These are phyloP conservation scores for Malassezia restricta DNA, from an alignment of 1,284 basidiomycete genomes.

Conservation along the genomic window DNA sequence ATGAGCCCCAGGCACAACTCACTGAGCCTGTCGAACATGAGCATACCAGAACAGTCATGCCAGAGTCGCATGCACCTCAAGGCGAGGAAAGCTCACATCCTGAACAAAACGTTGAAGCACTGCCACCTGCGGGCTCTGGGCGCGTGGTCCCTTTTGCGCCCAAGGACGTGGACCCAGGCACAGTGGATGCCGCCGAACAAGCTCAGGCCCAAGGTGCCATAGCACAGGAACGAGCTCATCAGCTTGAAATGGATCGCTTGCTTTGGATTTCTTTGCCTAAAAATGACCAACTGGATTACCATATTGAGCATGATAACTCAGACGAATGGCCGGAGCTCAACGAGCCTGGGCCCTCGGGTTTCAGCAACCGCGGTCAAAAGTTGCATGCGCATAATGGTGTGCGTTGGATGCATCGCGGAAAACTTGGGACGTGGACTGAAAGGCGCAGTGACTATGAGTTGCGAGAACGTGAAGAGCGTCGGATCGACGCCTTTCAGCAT, in stretches of 20 bases:
- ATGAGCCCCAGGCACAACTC: too few relatives aligned
- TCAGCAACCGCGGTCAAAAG: slow-evolving; percentile 42
- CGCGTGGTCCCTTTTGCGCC: too few relatives aligned
- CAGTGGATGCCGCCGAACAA: too few relatives aligned
- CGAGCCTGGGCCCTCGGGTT: slow-evolving; percentile 4
- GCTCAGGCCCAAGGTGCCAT: too few relatives aligned
- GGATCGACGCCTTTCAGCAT: slow-evolving; percentile 29
- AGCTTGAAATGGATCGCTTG: slow-evolving; percentile 9
- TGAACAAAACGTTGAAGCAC: too few relatives aligned
- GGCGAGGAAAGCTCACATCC: too few relatives aligned
- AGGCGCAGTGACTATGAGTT: slow-evolving; percentile 36
- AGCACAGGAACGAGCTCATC: neutral
- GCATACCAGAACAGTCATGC: too few relatives aligned
- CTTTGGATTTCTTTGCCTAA: slow-evolving; percentile 15
- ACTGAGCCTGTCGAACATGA: too few relatives aligned
- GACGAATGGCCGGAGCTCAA: neutral
- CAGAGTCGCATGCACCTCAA: too few relatives aligned
- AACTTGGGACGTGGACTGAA: slow-evolving; percentile 39
- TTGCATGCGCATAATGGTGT: slow-evolving; percentile 27
- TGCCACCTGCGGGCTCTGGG: too few relatives aligned
- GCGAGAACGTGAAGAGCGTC: slow-evolving; percentile 22
- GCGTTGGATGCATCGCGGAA: slow-evolving; percentile 38
- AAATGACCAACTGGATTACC: slow-evolving; percentile 12
- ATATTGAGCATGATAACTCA: slow-evolving; percentile 9
- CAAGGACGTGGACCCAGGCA: too few relatives aligned